These are phyloP conservation scores for Gymnopus androsaceus DNA, from an alignment of 1,284 basidiomycete genomes.

Conservation along the genomic window DNA sequence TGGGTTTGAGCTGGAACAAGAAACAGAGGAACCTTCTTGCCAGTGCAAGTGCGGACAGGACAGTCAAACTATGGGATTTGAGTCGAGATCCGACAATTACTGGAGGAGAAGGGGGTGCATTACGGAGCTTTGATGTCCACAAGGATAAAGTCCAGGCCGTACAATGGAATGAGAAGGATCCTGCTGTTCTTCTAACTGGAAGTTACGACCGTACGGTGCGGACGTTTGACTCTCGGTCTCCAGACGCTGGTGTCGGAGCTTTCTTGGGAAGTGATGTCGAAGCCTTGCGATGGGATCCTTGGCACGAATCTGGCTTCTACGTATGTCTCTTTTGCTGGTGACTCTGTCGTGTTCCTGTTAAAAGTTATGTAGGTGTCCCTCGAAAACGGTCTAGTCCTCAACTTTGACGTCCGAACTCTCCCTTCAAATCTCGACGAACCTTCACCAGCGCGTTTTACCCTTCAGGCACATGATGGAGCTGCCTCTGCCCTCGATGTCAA, in stretches of 20 bases:
- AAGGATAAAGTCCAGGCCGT: conserved; percentile 98
- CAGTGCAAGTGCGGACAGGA: conserved; percentile 91
- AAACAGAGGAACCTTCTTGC: conserved; percentile 88
- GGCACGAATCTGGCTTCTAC: conserved; percentile 86
- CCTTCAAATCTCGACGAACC: conserved; percentile 57
- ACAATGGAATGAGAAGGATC: conserved; percentile 90
- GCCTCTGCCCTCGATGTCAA: conserved; percentile 92
- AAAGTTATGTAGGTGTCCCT: conserved; percentile 91
- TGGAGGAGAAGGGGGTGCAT: conserved; percentile 60
- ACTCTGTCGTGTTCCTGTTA: neutral
- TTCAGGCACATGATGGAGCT: conserved; percentile 94
- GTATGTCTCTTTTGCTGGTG: conserved; percentile 49
- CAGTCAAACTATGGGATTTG: conserved; percentile 98
- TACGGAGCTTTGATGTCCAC: conserved; percentile 88
- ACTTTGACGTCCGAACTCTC: conserved; percentile 88
- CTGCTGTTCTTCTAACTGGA: conserved; percentile 88
- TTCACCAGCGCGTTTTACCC: conserved; percentile 80
- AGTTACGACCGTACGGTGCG: conserved; percentile 93
- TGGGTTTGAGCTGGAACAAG: conserved; percentile 91
- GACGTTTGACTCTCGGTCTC: conserved; percentile 90
- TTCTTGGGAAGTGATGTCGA: conserved; percentile 90
- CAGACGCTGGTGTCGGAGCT: conserved; percentile 77
- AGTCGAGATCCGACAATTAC: conserved; percentile 63
- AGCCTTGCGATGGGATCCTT: conserved; percentile 94
- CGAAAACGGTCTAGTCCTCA: conserved; percentile 90